A percentile compares a stretch with the other conserved stretches of the same genome.
Conservation (phyloP, 805 yeast species). For the Scheffersomyces coipomensis region DNA sequence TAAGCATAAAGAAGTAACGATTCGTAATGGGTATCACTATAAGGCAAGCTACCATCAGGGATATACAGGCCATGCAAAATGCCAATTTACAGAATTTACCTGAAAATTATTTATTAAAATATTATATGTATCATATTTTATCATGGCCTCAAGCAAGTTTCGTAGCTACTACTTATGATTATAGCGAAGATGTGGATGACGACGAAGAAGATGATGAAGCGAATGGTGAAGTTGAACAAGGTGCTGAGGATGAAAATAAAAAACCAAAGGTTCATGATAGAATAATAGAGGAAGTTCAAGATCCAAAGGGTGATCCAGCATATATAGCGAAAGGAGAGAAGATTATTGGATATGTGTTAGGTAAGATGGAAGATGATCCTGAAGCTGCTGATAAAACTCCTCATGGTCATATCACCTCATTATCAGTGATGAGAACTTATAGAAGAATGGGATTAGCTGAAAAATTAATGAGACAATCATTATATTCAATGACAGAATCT, state of each 20-base stretch:
- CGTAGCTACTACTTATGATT: slow-evolving; percentile 82
- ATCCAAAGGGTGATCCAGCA: slow-evolving; percentile 60
- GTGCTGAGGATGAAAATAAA: slow-evolving; percentile 12
- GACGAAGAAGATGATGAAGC: slow-evolving; percentile 28
- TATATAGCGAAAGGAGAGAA: slow-evolving; percentile 69
- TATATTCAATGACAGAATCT: slow-evolving; percentile 77
- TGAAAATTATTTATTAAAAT: slow-evolving; percentile 89
- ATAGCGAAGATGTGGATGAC: slow-evolving; percentile 16
- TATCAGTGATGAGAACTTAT: slow-evolving; percentile 93
- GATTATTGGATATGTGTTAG: slow-evolving; percentile 92
- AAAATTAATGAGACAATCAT: slow-evolving; percentile 79
- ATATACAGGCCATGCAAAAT: slow-evolving; percentile 93
- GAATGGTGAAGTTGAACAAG: slow-evolving; percentile 17
- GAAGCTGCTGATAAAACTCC: slow-evolving; percentile 69
- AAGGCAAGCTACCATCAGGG: slow-evolving; percentile 82
- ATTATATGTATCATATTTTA: slow-evolving; percentile 88
- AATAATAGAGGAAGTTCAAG: slow-evolving; percentile 12
- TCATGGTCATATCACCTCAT: slow-evolving; percentile 92
- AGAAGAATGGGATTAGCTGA: slow-evolving; percentile 95
- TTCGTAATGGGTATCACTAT: slow-evolving; percentile 88
- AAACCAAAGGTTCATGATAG: background rate
- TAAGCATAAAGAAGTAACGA: no score
- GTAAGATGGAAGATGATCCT: slow-evolving; percentile 96
- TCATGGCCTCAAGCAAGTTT: slow-evolving; percentile 98
- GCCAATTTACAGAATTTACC: slow-evolving; percentile 90